Evolutionary conservation across 2,329 filamentous ascomycete species (phyloP), one percentile per base, ranked within the genome.

Genomic region (Colletotrichum australisinense): DNA sequence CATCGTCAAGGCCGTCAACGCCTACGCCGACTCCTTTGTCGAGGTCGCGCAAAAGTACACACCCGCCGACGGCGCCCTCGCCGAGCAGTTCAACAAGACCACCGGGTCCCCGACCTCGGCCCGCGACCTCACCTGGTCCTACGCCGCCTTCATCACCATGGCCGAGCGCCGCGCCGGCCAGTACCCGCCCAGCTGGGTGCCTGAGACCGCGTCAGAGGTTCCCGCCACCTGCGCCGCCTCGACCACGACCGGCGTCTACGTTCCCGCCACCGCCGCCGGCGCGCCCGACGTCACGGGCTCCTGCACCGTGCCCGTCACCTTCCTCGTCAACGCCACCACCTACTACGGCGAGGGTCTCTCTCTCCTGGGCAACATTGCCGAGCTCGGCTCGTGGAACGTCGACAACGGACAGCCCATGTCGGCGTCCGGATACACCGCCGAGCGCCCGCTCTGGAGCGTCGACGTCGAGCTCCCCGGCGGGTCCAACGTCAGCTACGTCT

Each of bases 1-100:
- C 0, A 85, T 91, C 58, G 77, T 86, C 8, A 79, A 80, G 12
- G 86, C 87, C 0, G 83, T 89, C 5, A 86, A 82, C 69, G 82
- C 80, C 4, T 91, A 90, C 69, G 89, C 88, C 8, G 89, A 91
- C 76, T 86, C 84, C 63, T 91, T 88, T 76, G 78, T 90, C 56
- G 81, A 83, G 32, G 79, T 88, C 26, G 83, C 86, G 0, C 78
- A 84, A 60, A 80, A 84, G 72, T 88, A 89, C 78, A 87, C 86
- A 0, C 86, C 87, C 0, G 77, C 79, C 5, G 84, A 85, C 65
- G 88, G 88, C 22, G 83, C 81, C 1, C 78, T 88, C 5, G 81
- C 84, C 2, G 87, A 89, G 77, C 87, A 89, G 69, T 89, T 86
- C 76, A 81, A 85, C 73, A 85, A 85, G 58, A 80, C 77, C 16